These are phyloP conservation scores for Leccinum huronense DNA, from an alignment of 1,284 basidiomycete species.

Conservation along the genomic window DNA sequence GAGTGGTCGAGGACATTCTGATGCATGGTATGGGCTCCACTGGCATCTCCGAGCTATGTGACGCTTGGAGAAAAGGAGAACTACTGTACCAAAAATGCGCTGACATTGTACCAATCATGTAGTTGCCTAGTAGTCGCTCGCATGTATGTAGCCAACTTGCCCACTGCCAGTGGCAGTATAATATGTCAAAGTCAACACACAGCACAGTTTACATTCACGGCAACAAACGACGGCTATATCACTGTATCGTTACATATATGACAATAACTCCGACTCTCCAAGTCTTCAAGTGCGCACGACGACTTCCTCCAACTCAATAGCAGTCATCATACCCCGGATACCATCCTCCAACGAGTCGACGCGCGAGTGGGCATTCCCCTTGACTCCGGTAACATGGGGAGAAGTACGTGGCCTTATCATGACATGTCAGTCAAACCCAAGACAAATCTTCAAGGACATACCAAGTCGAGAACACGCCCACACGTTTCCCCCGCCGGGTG, in stretches of 20 bases:
- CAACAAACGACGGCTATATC: too few relatives aligned
- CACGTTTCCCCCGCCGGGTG: neutral
- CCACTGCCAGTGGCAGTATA: too few relatives aligned
- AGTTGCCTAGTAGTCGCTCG: neutral
- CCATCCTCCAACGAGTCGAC: neutral
- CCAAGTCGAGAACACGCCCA: conserved; percentile 1
- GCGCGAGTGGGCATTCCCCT: neutral
- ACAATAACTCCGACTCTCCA: neutral
- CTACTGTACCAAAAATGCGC: neutral
- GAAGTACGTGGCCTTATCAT: neutral
- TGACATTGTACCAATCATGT: neutral
- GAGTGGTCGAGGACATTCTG: neutral
- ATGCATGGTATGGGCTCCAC: neutral
- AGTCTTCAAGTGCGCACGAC: neutral
- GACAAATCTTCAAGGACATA: neutral
- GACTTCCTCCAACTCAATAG: neutral
- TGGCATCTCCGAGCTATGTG: neutral
- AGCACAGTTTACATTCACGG: too few relatives aligned
- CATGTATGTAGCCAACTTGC: neutral
- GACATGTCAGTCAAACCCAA: neutral
- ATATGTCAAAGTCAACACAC: too few relatives aligned
- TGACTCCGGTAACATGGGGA: neutral
- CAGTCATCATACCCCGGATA: neutral
- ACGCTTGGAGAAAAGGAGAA: neutral
- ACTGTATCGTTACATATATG: neutral